Evolutionary conservation across 768 basidiomycete species (phyloP).

Genomic region (Suillus americanus): DNA sequence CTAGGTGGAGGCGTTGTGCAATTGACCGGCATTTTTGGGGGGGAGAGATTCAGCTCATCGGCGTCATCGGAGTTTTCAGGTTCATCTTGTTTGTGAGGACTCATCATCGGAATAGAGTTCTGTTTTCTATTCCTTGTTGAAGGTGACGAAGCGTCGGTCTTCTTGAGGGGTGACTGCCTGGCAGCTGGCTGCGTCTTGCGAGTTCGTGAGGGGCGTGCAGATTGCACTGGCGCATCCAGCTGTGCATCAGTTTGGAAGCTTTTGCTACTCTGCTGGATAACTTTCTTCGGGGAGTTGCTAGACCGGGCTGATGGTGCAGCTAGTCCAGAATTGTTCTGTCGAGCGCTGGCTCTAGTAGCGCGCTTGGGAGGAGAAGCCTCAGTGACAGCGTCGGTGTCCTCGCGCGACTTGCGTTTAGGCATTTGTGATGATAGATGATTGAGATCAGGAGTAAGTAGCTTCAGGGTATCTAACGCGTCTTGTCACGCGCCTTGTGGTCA

Average conservation of each 20-base stretch:
- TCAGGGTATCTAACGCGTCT: slow-evolving; percentile 3
- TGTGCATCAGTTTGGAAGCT: not conserved
- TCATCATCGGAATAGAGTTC: not conserved
- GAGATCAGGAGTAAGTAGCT: not conserved
- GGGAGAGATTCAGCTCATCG: slow-evolving; percentile 31
- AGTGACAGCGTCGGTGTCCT: slow-evolving; percentile 10
- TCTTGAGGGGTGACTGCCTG: slow-evolving; percentile 4
- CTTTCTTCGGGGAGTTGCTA: not conserved
- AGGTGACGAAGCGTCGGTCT: not conserved
- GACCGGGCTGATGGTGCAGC: not conserved
- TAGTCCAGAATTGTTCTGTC: not conserved
- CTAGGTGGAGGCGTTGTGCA: slow-evolving; percentile 27
- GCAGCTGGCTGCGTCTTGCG: not conserved
- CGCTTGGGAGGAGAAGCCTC: slow-evolving; percentile 35
- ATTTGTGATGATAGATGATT: slow-evolving; percentile 28
- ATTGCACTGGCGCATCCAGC: slow-evolving; percentile 1
- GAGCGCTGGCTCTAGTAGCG: slow-evolving; percentile 24
- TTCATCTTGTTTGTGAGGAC: not conserved
- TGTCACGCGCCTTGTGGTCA: slow-evolving; percentile 22
- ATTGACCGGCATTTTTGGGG: slow-evolving; percentile 5
- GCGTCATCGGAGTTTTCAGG: slow-evolving; percentile 13
- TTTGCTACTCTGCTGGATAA: not conserved
- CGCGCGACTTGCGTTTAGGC: slow-evolving; percentile 45
- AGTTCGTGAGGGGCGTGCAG: not conserved
- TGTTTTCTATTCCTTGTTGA: not conserved